Conservation (phyloP, 495 filamentous ascomycete genomes). For the Hypomontagnella monticulosa region DNA sequence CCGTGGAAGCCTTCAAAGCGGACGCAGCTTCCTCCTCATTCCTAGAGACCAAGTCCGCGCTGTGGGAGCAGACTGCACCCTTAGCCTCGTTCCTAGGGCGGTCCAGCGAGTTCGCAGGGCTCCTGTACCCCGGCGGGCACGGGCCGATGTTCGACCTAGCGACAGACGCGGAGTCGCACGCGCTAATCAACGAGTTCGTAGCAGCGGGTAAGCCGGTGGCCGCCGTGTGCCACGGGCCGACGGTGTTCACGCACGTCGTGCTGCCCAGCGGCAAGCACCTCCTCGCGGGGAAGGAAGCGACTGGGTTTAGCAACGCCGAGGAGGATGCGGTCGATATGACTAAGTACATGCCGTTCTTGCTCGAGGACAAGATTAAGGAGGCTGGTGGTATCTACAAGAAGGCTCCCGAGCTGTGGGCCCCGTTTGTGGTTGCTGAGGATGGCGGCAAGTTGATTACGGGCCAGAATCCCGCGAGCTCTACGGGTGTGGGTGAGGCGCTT, state of each 20-base stretch:
- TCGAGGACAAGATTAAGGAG: conserved; percentile 66
- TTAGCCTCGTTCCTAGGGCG: conserved; percentile 61
- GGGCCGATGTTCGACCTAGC: conserved; percentile 82
- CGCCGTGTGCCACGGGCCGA: conserved; percentile 76
- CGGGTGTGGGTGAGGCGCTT: conserved; percentile 64
- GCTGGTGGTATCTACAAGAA: conserved; percentile 66
- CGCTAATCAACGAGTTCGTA: conserved; percentile 69
- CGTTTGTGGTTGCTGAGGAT: conserved; percentile 66
- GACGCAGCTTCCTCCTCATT: conserved; percentile 65
- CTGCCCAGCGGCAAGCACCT: conserved; percentile 60
- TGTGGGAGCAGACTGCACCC: conserved; percentile 72
- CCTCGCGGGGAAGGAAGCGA: conserved; percentile 66
- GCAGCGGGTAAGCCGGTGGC: conserved; percentile 67
- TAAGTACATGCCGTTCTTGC: conserved; percentile 67
- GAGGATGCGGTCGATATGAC: conserved; percentile 64
- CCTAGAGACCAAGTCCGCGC: conserved; percentile 57
- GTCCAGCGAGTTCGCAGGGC: conserved; percentile 69
- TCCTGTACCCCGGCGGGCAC: conserved; percentile 81
- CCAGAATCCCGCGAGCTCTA: conserved; percentile 76
- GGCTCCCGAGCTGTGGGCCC: conserved; percentile 65
- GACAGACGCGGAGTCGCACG: conserved; percentile 58
- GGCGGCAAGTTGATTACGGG: conserved; percentile 73
- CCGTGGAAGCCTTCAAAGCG: conserved; percentile 67
- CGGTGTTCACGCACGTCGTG: conserved; percentile 67
- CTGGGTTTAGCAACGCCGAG: conserved; percentile 75